Base-by-base conservation (phyloP, 1,284 basidiomycete genomes). In the Papiliotrema nemorosa region DNA sequence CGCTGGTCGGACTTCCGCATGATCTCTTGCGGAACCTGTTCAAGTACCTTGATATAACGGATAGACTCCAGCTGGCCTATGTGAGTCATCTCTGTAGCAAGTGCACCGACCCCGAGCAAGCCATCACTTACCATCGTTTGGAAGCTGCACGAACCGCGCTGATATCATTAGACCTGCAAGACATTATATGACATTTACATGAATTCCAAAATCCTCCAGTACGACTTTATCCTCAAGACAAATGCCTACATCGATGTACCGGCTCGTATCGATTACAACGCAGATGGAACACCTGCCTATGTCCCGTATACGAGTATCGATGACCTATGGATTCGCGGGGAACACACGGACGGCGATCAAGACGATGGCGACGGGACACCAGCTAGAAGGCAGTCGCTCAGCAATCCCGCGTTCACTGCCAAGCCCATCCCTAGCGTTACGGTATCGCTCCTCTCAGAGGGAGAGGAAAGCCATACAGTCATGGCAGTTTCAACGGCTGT, bases 21-120 rank as follows among this genome's bases (percentile, higher is more conserved):
- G 68, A 70, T 46, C 58, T 70, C 0, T 27, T 69, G 21, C 60
- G 60, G 37, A 57, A 60, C 41, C 43, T 70, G 9, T 64, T 54
- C 27, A 36, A 62, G 7, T 18, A 34, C 7, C 50, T 68, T 14
- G 29, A 35, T 22, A 44, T 64, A 5, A 40, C 35, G 10, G 64
- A 63, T 12, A 44, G 63, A 7, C 47, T 64, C 5, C 6, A 20
- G 0, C 49, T 64, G 16, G 34, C 52, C n/a, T 47, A 50, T 42
- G 68, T 70, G 38, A 50, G 65, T 59, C 36, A 18, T 25, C 9
- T 10, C 24, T 46, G 9, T 18, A 18, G 10, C 36, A n/a, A n/a
- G n/a, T n/a, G 36, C 36, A 38, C 36, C 13, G 10, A 38, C 9
- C 20, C 36, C 36, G n/a, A n/a, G 9, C n/a, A n/a, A 34, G 5